Conservation (phyloP, 192 early-diverging fungal species). For the Backusella circina region DNA sequence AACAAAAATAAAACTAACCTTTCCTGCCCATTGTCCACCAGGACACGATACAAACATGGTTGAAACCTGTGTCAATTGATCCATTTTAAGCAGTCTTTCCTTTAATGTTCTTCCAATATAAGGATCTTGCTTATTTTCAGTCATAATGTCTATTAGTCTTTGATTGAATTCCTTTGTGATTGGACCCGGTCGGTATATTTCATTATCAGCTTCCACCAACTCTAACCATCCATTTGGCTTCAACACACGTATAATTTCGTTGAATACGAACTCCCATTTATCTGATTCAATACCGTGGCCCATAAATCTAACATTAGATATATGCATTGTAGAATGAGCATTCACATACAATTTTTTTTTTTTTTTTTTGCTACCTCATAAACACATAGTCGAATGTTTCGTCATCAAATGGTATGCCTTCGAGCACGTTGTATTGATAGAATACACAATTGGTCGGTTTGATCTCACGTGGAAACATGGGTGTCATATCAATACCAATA, state of each 20-base stretch:
- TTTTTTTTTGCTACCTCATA: slow-evolving; percentile 26
- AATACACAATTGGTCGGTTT: slow-evolving; percentile 36
- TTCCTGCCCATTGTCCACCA: slow-evolving; percentile 37
- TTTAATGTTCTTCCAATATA: slow-evolving; percentile 15
- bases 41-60: slow-evolving; percentile 35
- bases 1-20: slow-evolving; percentile 9
- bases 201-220: slow-evolving; percentile 34
- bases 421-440: slow-evolving; percentile 22
- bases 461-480: slow-evolving; percentile 28
- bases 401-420: slow-evolving; percentile 37
- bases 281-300: slow-evolving; percentile 28
- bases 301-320: slow-evolving; percentile 20
- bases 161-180: slow-evolving; percentile 17
- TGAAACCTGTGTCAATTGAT: slow-evolving; percentile 5
- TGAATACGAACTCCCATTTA: slow-evolving; percentile 36
- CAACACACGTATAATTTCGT: slow-evolving; percentile 40
- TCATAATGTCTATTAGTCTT: slow-evolving; percentile 11
- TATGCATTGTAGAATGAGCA: too few species aligned
- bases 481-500: slow-evolving; percentile 32
- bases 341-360: not conserved
- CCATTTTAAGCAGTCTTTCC: slow-evolving; percentile 10
- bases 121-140: slow-evolving; percentile 20
- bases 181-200: slow-evolving; percentile 30
- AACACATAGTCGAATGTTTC: slow-evolving; percentile 50
- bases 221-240: slow-evolving; percentile 54